phyloP scores from a whole-genome alignment of 768 basidiomycete genomes.

The Atractiella rhizophila region DNA sequence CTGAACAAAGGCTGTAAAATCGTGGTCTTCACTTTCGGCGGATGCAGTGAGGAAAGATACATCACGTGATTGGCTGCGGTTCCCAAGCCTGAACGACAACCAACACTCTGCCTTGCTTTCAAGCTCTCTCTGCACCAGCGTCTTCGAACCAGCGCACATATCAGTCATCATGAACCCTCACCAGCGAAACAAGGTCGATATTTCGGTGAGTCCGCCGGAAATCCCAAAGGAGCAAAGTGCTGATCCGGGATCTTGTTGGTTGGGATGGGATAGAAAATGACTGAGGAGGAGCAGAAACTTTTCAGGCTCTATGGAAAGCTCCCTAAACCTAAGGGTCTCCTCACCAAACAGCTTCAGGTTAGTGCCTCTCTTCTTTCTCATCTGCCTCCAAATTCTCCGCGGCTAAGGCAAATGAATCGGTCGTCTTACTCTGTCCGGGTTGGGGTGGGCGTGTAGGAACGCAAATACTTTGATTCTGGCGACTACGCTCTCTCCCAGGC shows the following conservation, averaged over 20 bases:
- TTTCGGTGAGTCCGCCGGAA: slow-evolving; percentile 43
- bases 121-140: too few relatives aligned
- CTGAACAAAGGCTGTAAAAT: too few relatives aligned
- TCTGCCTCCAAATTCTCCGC: background rate
- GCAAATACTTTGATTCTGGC: slow-evolving; percentile 98
- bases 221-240: too few relatives aligned
- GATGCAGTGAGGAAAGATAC: too few relatives aligned
- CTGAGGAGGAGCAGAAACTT: slow-evolving; percentile 70
- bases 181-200: slow-evolving; percentile 80
- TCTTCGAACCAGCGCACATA: too few relatives aligned
- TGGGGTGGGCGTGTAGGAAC: slow-evolving; percentile 37
- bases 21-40: too few relatives aligned
- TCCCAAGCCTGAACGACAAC: too few relatives aligned
- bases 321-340: slow-evolving; percentile 61
- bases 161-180: slow-evolving; percentile 41
- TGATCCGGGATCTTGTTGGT: too few relatives aligned
- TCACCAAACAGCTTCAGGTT: slow-evolving; percentile 87
- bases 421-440: too few relatives aligned
- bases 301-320: slow-evolving; percentile 83
- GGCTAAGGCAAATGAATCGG: background rate
- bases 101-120: too few relatives aligned
- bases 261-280: slow-evolving; percentile 46
- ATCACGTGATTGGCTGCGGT: too few relatives aligned
- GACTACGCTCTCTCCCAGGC: slow-evolving; percentile 96
- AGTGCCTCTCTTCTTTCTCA: slow-evolving; percentile 10